phyloP scores from a whole-genome alignment of 1,284 basidiomycete genomes.

The Austroboletus niveus region DNA sequence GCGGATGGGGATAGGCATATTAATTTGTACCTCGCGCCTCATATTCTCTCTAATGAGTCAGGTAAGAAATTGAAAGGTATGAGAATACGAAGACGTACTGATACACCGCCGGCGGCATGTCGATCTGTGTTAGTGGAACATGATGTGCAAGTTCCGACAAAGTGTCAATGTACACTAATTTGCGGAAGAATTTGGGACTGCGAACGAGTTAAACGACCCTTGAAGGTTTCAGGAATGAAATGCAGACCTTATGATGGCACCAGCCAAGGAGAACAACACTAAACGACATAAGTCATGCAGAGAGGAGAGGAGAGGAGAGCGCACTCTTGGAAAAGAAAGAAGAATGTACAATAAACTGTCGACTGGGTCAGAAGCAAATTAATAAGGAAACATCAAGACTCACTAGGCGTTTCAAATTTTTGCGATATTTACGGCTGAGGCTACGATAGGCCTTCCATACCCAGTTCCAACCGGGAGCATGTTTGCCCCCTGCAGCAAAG shows the following conservation, averaged over 20 bases:
- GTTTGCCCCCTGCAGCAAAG: constrained; percentile 75
- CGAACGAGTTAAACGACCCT: not conserved
- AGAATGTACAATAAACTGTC: constrained; percentile 80
- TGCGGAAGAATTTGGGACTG: constrained; percentile 85
- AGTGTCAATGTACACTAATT: constrained; percentile 72
- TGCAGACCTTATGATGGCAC: constrained; percentile 74
- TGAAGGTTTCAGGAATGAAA: not conserved
- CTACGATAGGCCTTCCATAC: constrained; percentile 86
- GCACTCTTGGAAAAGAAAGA: constrained; percentile 84
- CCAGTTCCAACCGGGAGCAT: constrained; percentile 85
- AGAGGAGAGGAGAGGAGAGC: constrained; percentile 16
- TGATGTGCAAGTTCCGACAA: constrained; percentile 72
- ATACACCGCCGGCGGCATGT: constrained; percentile 79
- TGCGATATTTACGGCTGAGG: constrained; percentile 79
- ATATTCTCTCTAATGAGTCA: constrained; percentile 59
- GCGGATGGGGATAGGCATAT: constrained; percentile 54
- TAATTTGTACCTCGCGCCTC: constrained; percentile 67
- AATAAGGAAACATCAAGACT: constrained; percentile 19
- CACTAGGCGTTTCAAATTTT: constrained; percentile 81
- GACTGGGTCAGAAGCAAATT: constrained; percentile 4
- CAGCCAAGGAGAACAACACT: constrained; percentile 85
- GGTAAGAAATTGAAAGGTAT: constrained; percentile 3
- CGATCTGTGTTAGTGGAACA: constrained; percentile 81
- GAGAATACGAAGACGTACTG: constrained; percentile 44
- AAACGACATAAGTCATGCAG: constrained; percentile 3